Percentiles rank a stretch among this genome's conserved stretches.
These are phyloP conservation scores for Blechomonas ayalai DNA, from an alignment of 208 protist species.

Conservation along the genomic window DNA sequence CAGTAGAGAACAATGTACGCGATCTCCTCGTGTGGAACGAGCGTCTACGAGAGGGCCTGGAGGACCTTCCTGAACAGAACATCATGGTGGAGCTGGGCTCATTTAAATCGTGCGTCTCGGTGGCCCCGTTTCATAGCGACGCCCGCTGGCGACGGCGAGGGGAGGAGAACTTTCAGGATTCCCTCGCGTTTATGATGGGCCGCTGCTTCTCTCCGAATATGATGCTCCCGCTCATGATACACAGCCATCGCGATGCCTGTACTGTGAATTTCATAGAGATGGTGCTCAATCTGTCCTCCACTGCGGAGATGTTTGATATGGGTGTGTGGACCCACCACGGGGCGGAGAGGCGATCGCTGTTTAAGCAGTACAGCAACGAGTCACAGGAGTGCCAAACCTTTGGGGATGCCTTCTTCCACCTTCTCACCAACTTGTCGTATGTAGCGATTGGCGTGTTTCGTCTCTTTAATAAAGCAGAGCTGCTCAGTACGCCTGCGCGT, in stretches of 20 bases:
- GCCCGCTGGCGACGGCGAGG: conserved; percentile 61
- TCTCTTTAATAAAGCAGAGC: conserved; percentile 52
- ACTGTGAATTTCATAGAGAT: conserved; percentile 78
- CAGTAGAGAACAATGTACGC: conserved; percentile 74
- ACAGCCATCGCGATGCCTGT: conserved; percentile 64
- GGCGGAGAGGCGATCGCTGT: conserved; percentile 45
- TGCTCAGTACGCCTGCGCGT: conserved; percentile 42
- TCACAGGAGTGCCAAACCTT: conserved; percentile 66
- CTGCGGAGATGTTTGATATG: conserved; percentile 61
- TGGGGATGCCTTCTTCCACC: conserved; percentile 71
- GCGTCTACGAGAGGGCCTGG: conserved; percentile 9
- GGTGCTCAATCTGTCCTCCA: conserved; percentile 53
- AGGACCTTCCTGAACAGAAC: conserved; percentile 52
- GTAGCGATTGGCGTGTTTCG: conserved; percentile 82
- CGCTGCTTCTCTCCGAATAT: conserved; percentile 85
- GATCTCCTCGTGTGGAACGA: conserved; percentile 55
- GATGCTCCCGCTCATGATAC: conserved; percentile 72
- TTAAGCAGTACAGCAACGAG: conserved; percentile 71
- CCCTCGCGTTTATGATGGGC: conserved; percentile 85
- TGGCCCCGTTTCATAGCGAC: conserved; percentile 75
- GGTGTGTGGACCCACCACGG: conserved; percentile 37
- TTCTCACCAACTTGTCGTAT: conserved; percentile 56
- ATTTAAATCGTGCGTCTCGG: conserved; percentile 69
- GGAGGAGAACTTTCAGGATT: conserved; percentile 76
- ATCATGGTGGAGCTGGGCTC: conserved; percentile 81